Evolutionary conservation across 305 asterid genomes (phyloP).

Genomic region (Fraxinus latifolia): DNA sequence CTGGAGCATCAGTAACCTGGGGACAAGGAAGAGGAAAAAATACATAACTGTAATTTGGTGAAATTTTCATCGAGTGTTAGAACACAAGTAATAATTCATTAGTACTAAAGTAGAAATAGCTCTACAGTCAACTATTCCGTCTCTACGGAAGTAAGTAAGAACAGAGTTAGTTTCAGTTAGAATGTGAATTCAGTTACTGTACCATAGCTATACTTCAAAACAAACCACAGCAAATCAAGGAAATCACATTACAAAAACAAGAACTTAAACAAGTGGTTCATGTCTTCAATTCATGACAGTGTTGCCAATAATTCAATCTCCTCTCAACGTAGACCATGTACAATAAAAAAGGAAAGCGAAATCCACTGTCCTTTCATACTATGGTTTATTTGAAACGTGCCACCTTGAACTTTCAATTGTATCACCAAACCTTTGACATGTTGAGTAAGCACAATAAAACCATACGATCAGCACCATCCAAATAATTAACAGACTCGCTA

Average conservation of each 20-base stretch:
- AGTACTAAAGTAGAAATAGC: slow-evolving; percentile 4
- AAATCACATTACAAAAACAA: not conserved
- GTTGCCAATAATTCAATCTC: not conserved
- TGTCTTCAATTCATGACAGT: not conserved
- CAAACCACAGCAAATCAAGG: not conserved
- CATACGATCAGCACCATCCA: not conserved
- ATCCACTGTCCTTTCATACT: not conserved
- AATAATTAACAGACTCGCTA: not conserved
- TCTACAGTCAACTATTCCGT: not conserved
- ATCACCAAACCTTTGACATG: not conserved
- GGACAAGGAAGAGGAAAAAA: slow-evolving; percentile 26
- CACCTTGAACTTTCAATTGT: not conserved
- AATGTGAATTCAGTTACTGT: not conserved
- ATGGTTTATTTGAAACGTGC: not conserved
- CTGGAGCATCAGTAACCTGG: slow-evolving; percentile 98
- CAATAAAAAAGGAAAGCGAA: not conserved
- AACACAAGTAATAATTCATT: slow-evolving; percentile 7
- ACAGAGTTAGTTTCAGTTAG: not conserved
- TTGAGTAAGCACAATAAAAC: not conserved
- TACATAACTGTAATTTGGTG: slow-evolving; percentile 7
- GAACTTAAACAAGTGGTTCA: not conserved
- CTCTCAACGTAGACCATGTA: not conserved
- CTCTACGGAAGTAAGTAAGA: not conserved
- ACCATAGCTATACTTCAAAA: not conserved
- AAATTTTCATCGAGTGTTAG: not conserved